Evolutionary conservation across 2,329 filamentous ascomycete species (phyloP), one percentile per base, ranked within the genome.

Genomic region (Monosporascus sp.): DNA sequence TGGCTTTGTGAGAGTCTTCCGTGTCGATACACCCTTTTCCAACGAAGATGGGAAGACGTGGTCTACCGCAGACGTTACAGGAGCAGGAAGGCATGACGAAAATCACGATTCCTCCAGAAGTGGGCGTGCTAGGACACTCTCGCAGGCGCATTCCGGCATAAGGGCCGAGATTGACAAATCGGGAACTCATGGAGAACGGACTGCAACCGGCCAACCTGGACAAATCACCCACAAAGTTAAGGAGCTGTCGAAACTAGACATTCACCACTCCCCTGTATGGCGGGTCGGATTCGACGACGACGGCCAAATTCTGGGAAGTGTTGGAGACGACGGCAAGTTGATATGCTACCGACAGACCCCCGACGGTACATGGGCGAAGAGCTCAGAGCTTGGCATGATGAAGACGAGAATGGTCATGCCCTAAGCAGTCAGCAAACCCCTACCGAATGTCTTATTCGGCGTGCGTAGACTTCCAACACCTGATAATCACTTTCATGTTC

Each of bases 1-100:
- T 67, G 93, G 94, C 3, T 86, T 85, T 62, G 85, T 97, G 41
- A 82, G 93, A 41, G 87, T 99, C n/a, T 96, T 95, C 65, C 85
- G 93, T 62, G 70, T 96, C 18, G 83, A 86, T 37, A 88, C 87
- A 0, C 78, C 80, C 1, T 72, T 72, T 56, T 68, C 62, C 58
- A 72, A 65, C 56, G 74, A 70, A 56, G 79, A 73, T 62, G 79
- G 69, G 47, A 79, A 74, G 60, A 73, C 72, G 6, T 84, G 77
- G 80, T 74, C 77, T 5, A 68, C 70, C 7, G 65, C 70, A 6
- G 75, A 79, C 56, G 68, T 82, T 68, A 72, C 45, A 67, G 68
- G 43, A 65, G 63, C 7, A 54, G 38, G 37, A 70, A 71, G 7
- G 63, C 58, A 47, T 56, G 35, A 44, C 50, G 37, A 51, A 53